Base-by-base conservation (phyloP, 345 rosid genomes). In the Sonneratia alba region DNA sequence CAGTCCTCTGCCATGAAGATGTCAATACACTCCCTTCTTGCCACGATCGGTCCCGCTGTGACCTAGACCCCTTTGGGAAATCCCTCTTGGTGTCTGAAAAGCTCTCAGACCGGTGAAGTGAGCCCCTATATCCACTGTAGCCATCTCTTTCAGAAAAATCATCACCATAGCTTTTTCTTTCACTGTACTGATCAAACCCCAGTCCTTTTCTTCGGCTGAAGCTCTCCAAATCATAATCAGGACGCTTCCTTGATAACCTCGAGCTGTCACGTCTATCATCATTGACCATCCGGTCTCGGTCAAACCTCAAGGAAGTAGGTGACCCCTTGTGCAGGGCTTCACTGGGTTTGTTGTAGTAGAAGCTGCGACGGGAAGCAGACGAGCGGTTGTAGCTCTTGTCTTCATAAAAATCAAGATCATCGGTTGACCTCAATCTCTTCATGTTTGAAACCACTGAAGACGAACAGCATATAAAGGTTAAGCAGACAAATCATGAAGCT, bases 391-490 rank as follows among this genome's bases (percentile, higher is more conserved):
- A 77, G 73, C 49, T 79, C 67, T 86, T 89, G 34, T 87, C 93
- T 45, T 72, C 77, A 1, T 71, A 82, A 32, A 87, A 89, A 78
- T 83, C 89, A 40, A 91, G 86, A 83, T 91, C 96, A 56, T 88
- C 92, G 77, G 86, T 89, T 56, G 98, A 93, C 82, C 92, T 88
- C 83, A 89, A 77, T 40, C 97, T 83, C 91, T 93, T 93, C 98
- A 72, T 76, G 55, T 10, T 70, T 27, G n/a, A 55, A 70, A 34
- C 38, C 43, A 19, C 43, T 0, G 18, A 66, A 61, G 8, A 57
- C 19, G 34, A 27, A 22, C 3, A 59, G 42, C 6, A 8, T 65
- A 47, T 56, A 10, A 10, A n/a, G 36, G 3, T 36, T 22, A 70
- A 55, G 22, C 34, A 18, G 36, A 34, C 14, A 53, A 36, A 18